Percentiles rank a stretch among this genome's conserved stretches.
These are phyloP conservation scores for Stephania japonica DNA, from an alignment of 164 flowering plant species.

Conservation along the genomic window DNA sequence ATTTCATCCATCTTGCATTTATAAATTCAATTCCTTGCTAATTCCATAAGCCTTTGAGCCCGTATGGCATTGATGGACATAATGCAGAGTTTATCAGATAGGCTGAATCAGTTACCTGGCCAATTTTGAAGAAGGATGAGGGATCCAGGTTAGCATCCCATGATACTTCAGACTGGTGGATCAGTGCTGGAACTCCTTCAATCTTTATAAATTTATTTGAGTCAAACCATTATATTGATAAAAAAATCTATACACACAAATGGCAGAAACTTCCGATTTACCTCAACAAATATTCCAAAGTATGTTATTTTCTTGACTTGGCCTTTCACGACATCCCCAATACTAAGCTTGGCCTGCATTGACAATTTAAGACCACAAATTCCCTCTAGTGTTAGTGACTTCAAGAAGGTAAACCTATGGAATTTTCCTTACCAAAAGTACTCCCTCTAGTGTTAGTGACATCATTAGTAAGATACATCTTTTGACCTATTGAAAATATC, in stretches of 20 bases:
- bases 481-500: no score
- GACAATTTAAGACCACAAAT: background rate
- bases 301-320: constrained; percentile 76
- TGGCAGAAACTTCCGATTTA: constrained; percentile 19
- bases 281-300: constrained; percentile 93
- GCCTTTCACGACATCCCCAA: constrained; percentile 87
- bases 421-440: no score
- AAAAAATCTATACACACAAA: background rate
- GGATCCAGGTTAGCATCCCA: constrained; percentile 93
- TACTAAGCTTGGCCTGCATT: constrained; percentile 67
- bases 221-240: background rate
- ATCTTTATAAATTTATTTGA: constrained; percentile 38
- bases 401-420: no score
- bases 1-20: background rate
- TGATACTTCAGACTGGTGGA: constrained; percentile 91
- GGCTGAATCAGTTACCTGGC: constrained; percentile 53
- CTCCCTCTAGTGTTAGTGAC: no score
- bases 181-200: constrained; percentile 89
- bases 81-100: background rate
- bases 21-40: background rate
- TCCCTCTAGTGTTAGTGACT: background rate
- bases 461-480: no score
- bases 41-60: background rate
- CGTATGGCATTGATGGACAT: background rate
- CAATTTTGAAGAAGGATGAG: constrained; percentile 64